These are phyloP conservation scores for Pyricularia pennisetigena DNA, from an alignment of 2,329 filamentous ascomycete species.

Conservation along the genomic window DNA sequence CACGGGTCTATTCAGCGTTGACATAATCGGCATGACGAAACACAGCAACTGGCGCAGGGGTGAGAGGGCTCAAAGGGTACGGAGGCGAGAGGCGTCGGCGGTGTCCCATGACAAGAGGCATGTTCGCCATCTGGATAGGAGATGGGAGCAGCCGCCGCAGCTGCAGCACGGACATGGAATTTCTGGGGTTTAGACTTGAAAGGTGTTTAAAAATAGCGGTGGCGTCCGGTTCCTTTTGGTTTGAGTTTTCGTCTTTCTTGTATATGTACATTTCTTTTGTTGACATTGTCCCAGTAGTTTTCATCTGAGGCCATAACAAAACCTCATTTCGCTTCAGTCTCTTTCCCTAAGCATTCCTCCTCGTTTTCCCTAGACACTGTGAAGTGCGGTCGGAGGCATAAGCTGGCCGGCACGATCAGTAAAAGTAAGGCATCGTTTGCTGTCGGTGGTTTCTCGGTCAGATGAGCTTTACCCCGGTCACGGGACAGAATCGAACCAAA, in stretches of 20 bases:
- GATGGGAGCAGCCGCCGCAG: not conserved
- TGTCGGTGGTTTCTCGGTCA: not conserved
- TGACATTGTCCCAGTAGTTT: not conserved
- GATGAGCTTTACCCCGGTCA: not conserved
- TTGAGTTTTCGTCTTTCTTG: not conserved
- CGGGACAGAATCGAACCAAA: not conserved
- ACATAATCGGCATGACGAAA: not conserved
- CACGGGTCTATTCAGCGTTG: not conserved
- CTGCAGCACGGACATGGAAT: not conserved
- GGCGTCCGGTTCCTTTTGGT: not conserved
- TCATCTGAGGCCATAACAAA: not conserved
- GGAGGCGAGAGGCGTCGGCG: not conserved
- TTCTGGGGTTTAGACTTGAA: not conserved
- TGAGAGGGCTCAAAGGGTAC: not conserved
- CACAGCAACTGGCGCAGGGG: not conserved
- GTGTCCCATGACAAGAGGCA: not conserved
- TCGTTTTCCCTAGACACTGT: too few relatives aligned
- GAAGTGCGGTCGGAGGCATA: not conserved
- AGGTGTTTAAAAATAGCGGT: not conserved
- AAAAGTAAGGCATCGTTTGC: not conserved
- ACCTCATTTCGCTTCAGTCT: not conserved
- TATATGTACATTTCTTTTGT: not conserved
- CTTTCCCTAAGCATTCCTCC: not conserved
- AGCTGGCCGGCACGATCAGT: not conserved
- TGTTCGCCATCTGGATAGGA: not conserved